Conservation (phyloP, 495 filamentous ascomycete genomes). For the Penicillium antarcticum region DNA sequence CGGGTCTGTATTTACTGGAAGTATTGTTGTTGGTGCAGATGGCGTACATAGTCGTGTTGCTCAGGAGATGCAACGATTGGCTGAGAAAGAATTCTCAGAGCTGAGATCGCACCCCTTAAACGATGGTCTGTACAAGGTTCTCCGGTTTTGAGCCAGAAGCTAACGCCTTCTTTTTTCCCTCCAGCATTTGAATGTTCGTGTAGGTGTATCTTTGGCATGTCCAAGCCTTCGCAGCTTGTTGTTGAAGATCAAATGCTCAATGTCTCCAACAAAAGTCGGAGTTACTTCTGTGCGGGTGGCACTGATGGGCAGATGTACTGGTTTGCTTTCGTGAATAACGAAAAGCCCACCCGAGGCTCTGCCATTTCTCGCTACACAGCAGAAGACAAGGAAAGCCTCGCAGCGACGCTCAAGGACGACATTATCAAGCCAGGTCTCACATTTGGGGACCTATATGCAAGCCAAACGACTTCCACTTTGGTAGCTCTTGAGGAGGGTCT, state of each 20-base stretch:
- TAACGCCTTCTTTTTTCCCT: too few relatives aligned
- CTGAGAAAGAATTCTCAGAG: conserved; percentile 1
- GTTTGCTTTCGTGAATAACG: conserved; percentile 32
- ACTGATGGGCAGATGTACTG: conserved; percentile 23
- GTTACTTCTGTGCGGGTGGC: conserved; percentile 22
- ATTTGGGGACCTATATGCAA: conserved; percentile 36
- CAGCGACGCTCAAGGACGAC: conserved; percentile 11
- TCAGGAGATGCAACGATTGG: conserved; percentile 34
- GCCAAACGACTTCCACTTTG: conserved; percentile 12
- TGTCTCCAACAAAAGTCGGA: conserved; percentile 6
- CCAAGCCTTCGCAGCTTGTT: not conserved
- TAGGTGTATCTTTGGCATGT: too few relatives aligned
- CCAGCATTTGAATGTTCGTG: too few relatives aligned
- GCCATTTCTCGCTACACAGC: conserved; percentile 29
- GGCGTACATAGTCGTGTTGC: conserved; percentile 45
- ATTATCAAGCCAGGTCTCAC: conserved; percentile 23
- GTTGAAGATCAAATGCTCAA: conserved; percentile 1
- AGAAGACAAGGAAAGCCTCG: conserved; percentile 22
- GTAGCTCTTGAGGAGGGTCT: conserved; percentile 38
- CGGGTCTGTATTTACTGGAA: conserved; percentile 35
- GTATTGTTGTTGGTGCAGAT: conserved; percentile 48
- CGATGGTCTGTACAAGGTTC: conserved; percentile 21
- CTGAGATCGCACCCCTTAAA: not conserved
- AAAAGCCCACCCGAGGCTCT: conserved; percentile 3
- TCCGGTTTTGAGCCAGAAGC: conserved; percentile 1